Conservation (phyloP, 2,329 filamentous ascomycete genomes). For the Aspergillus pseudoterreus region DNA sequence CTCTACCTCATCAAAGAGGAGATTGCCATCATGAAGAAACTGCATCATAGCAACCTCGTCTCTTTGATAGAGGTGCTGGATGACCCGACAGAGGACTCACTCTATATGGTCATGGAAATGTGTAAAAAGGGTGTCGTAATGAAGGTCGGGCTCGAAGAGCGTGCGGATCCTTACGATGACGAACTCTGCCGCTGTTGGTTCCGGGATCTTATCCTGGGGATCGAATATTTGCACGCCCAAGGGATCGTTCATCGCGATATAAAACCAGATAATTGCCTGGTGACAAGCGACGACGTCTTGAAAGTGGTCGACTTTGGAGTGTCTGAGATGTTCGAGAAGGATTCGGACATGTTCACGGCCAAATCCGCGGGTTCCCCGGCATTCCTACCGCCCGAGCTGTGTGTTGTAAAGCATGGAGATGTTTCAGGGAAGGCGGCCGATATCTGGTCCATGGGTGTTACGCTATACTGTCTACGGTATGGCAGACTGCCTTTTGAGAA, state of each 20-base stretch:
- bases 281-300: conserved; percentile 87
- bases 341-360: conserved; percentile 79
- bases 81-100: conserved; percentile 88
- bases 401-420: conserved; percentile 77
- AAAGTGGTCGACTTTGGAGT: conserved; percentile 99
- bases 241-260: conserved; percentile 95
- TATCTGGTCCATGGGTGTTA: conserved; percentile 98
- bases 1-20: conserved; percentile 90
- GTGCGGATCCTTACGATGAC: conserved; percentile 74
- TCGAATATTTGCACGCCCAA: conserved; percentile 93
- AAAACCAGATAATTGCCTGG: conserved; percentile 91
- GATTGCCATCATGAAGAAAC: conserved; percentile 98
- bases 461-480: conserved; percentile 87
- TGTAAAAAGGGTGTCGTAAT: conserved; percentile 97
- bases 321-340: conserved; percentile 95
- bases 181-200: conserved; percentile 89
- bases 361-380: conserved; percentile 94
- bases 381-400: conserved; percentile 90
- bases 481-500: conserved; percentile 84
- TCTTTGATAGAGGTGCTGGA: conserved; percentile 90
- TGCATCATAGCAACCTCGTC: conserved; percentile 92
- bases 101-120: conserved; percentile 99
- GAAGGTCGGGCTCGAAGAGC: conserved; percentile 85
- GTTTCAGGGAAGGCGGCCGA: conserved; percentile 87
- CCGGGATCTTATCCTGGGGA: conserved; percentile 86